A percentile compares a stretch with the other conserved stretches of the same genome.
Conservation (phyloP, 306 rosid species). For the Quillaja saponaria region DNA sequence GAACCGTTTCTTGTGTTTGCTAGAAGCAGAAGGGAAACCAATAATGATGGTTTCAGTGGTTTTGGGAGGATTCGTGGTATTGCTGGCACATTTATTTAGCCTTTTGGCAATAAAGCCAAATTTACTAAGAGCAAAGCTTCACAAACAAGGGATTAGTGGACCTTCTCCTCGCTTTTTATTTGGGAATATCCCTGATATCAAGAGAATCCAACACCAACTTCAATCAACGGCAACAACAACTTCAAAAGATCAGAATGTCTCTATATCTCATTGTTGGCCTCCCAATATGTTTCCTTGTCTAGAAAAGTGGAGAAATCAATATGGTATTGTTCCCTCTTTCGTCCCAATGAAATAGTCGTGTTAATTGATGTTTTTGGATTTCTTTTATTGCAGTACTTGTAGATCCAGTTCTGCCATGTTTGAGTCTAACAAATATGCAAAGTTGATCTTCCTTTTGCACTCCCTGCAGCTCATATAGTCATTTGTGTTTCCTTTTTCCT, state of each 20-base stretch:
- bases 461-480: too few species aligned
- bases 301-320: conserved; percentile 49
- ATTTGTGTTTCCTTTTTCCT: too few species aligned
- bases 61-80: conserved; percentile 32
- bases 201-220: conserved; percentile 31
- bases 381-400: too few species aligned
- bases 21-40: too few species aligned
- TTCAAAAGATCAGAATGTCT: not conserved
- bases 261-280: conserved; percentile 52
- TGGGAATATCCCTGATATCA: conserved; percentile 63
- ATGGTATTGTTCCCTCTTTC: conserved; percentile 35
- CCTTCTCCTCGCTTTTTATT: conserved; percentile 53
- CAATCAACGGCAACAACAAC: conserved; percentile 2
- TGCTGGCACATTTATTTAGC: conserved; percentile 25
- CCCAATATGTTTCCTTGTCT: conserved; percentile 49
- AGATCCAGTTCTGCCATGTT: too few species aligned
- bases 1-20: too few species aligned
- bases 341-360: too few species aligned
- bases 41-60: conserved; percentile 24
- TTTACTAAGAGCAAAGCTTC: conserved; percentile 53
- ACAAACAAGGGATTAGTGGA: conserved; percentile 64
- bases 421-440: too few species aligned
- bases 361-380: too few species aligned
- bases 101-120: conserved; percentile 42
- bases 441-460: too few species aligned